Conservation (phyloP, 169 alveolate species). For the Babesia bovis region DNA sequence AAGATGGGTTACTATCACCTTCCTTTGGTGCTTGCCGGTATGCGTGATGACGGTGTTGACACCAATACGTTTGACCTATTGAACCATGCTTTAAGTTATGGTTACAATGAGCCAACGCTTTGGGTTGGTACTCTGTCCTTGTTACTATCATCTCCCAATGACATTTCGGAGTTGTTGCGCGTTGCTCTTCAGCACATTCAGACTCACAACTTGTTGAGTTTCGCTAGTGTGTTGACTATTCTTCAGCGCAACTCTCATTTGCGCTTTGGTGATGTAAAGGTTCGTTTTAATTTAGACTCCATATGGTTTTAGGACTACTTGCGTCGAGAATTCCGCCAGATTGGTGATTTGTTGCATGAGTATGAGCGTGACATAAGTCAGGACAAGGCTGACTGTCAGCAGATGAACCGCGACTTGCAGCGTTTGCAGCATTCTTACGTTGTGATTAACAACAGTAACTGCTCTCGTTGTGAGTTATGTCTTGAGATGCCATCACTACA, state of each 20-base stretch:
- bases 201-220: slow-evolving; percentile 39
- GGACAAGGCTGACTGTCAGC: slow-evolving; percentile 49
- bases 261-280: slow-evolving; percentile 48
- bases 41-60: slow-evolving; percentile 8
- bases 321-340: slow-evolving; percentile 47
- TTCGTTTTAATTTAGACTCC: background rate
- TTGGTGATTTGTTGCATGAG: slow-evolving; percentile 40
- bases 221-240: slow-evolving; percentile 38
- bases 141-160: slow-evolving; percentile 22
- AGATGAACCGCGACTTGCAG: slow-evolving; percentile 52
- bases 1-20: slow-evolving; percentile 66
- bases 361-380: slow-evolving; percentile 43
- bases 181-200: slow-evolving; percentile 51
- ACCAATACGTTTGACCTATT: slow-evolving; percentile 37
- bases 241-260: slow-evolving; percentile 28
- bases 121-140: slow-evolving; percentile 43
- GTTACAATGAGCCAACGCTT: slow-evolving; percentile 62
- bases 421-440: slow-evolving; percentile 54
- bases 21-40: slow-evolving; percentile 52
- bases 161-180: slow-evolving; percentile 24
- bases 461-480: slow-evolving; percentile 62
- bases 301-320: slow-evolving; percentile 41
- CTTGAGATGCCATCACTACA: slow-evolving; percentile 66
- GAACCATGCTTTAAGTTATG: slow-evolving; percentile 58
- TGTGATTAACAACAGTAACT: slow-evolving; percentile 60